phyloP scores from a whole-genome alignment of 2,329 filamentous ascomycete species.

The Alternaria rosae region DNA sequence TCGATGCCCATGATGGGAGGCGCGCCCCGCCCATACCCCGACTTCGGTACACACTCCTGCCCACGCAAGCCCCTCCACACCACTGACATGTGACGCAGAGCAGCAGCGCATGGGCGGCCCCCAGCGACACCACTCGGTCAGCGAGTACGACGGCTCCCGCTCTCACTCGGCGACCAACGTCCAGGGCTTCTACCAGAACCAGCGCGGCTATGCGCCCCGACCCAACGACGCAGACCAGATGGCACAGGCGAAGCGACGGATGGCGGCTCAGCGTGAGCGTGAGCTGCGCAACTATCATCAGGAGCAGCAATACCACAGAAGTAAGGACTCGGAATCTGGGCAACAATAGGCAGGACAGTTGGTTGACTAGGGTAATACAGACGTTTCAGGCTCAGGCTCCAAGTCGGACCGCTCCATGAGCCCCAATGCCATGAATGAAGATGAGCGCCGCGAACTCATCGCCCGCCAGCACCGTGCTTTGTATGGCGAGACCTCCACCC shows the following conservation, averaged over 20 bases:
- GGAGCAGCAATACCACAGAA: conserved; percentile 99
- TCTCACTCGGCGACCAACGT: conserved; percentile 78
- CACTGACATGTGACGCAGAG: conserved; percentile 55
- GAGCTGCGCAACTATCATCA: conserved; percentile 99
- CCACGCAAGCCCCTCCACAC: conserved; percentile 5
- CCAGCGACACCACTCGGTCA: conserved; percentile 82
- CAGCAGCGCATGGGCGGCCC: conserved; percentile 68
- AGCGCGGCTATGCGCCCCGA: conserved; percentile 81
- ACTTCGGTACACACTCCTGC: conserved; percentile 61
- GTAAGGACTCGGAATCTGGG: conserved; percentile 85
- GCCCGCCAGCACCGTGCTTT: conserved; percentile 93
- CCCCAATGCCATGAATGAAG: conserved; percentile 88
- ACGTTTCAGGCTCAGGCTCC: conserved; percentile 72
- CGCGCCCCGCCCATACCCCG: conserved; percentile 62
- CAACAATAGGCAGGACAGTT: conserved; percentile 59
- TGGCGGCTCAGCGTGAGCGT: conserved; percentile 98
- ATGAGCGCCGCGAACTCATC: conserved; percentile 94
- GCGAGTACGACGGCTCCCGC: conserved; percentile 81
- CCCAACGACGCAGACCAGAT: conserved; percentile 96
- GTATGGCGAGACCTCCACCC: conserved; percentile 77
- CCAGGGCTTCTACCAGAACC: conserved; percentile 92
- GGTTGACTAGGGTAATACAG: conserved; percentile 68
- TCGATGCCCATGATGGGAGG: conserved; percentile 71
- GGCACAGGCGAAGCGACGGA: conserved; percentile 98
- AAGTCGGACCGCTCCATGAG: conserved; percentile 89